These are phyloP conservation scores for Tetradesmus lagerheimii DNA, from an alignment of 139 green algal species.

Conservation along the genomic window DNA sequence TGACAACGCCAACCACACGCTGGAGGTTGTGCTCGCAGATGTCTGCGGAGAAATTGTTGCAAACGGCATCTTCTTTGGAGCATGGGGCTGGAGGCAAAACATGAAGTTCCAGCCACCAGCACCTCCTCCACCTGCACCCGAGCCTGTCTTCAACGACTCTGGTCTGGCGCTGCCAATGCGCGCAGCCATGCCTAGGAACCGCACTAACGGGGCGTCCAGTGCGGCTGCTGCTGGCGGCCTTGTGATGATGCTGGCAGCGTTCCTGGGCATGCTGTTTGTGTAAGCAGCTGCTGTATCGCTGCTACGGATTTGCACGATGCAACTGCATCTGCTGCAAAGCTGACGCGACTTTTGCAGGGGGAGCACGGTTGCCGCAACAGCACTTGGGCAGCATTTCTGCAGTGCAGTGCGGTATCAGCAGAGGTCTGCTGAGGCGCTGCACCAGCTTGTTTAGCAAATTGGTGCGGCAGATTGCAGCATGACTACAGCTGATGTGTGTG, in stretches of 20 bases:
- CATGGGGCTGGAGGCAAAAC: constrained; percentile 49
- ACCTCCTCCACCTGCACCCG: constrained; percentile 26
- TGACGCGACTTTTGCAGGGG: no score
- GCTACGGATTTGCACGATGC: no score
- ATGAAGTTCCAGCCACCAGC: constrained; percentile 32
- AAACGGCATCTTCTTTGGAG: constrained; percentile 49
- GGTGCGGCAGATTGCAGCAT: no score
- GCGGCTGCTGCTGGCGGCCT: background rate
- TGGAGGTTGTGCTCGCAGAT: constrained; percentile 45
- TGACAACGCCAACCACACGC: constrained; percentile 49
- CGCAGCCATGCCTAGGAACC: background rate
- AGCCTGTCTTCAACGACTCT: constrained; percentile 19
- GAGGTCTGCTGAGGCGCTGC: no score
- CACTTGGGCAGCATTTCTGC: no score
- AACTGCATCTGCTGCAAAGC: no score
- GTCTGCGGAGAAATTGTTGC: constrained; percentile 37
- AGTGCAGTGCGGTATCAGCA: no score
- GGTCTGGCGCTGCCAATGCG: background rate
- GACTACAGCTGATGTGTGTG: no score
- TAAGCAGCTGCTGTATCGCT: background rate
- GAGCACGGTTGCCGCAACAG: no score
- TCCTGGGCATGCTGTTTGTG: constrained; percentile 6
- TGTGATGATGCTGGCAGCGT: background rate
- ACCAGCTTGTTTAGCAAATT: no score
- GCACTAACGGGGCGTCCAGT: background rate